Base-by-base conservation (phyloP, 352 stramenopile species). In the Blastocystis sp. region DNA sequence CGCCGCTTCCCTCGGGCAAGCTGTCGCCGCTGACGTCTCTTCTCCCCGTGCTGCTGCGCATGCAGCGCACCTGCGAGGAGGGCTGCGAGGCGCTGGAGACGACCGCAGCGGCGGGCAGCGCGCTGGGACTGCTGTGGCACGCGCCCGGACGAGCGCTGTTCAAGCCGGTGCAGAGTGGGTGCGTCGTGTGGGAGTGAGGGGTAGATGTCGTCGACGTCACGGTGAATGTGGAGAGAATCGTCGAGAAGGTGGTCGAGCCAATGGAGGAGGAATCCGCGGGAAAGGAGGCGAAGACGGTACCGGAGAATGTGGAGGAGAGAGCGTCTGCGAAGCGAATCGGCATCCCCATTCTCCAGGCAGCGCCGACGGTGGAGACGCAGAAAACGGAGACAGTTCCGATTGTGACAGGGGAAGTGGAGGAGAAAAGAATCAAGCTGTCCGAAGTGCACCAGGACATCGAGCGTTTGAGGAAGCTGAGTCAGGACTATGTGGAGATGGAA, bases 401-500 rank as follows among this genome's bases (percentile, higher is more conserved):
- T 0, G 29, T 85, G 19, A 85, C 74, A 16, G 74, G 74, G 6
- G 74, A 85, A n/a, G 26, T 35, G 61, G 50, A 81, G 9, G 63
- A 74, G 37, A 37, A 74, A 13, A 37, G 60, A 13, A 13, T 55
- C 0, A 55, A 55, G 16, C 45, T 55, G 45, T 55, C 45, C 9
- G 45, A 55, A 13, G 45, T 55, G 45, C 24, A 74, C 19, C 19
- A 39, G 35, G 63, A 74, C 3, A 74, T 37, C 0, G 63, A 51
- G 63, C 29, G 70, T 85, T 70, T 85, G 50, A 37, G 74, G 21
- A 85, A 67, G 33, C 55, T 85, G 24, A 85, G 74, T 41, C 13
- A 69, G 74, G 74, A 85, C 29, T 85, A 69, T 85, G 31, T 50
- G 21, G 74, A 85, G 51, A 67, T 26, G 24, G 74, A 85, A 19